These are phyloP conservation scores for Paecilomyces formosus DNA, from an alignment of 2,329 filamentous ascomycete genomes.

Conservation along the genomic window DNA sequence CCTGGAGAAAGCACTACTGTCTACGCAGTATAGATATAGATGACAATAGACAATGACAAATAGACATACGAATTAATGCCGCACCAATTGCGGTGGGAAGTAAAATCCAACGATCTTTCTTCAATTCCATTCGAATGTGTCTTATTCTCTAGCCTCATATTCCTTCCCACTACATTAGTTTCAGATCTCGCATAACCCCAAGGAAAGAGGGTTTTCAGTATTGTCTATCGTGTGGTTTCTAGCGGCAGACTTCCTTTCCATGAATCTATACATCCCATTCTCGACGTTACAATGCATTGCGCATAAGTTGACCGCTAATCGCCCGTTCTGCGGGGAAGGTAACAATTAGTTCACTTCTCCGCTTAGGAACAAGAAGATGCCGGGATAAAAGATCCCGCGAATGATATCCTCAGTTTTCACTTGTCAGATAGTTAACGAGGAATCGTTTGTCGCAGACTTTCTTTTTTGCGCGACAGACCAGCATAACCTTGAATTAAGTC, in stretches of 20 bases:
- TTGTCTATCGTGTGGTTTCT: no score
- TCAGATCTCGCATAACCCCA: no score
- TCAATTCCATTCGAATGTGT: not conserved
- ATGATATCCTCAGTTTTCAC: not conserved
- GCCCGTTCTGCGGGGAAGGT: not conserved
- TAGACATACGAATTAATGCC: not conserved
- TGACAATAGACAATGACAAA: not conserved
- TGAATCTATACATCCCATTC: not conserved
- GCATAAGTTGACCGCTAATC: not conserved
- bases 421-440: no score
- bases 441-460: not conserved
- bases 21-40: not conserved
- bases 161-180: no score
- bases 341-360: not conserved
- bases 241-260: not conserved
- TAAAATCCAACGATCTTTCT: not conserved
- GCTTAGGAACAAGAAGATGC: not conserved
- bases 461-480: not conserved
- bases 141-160: not conserved
- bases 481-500: no score
- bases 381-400: not conserved
- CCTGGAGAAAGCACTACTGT: not conserved
- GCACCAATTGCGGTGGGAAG: not conserved
- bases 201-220: no score
- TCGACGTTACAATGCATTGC: not conserved